These are phyloP conservation scores for Dendrobium catenatum DNA, from an alignment of 106 monocot genomes.

Conservation along the genomic window DNA sequence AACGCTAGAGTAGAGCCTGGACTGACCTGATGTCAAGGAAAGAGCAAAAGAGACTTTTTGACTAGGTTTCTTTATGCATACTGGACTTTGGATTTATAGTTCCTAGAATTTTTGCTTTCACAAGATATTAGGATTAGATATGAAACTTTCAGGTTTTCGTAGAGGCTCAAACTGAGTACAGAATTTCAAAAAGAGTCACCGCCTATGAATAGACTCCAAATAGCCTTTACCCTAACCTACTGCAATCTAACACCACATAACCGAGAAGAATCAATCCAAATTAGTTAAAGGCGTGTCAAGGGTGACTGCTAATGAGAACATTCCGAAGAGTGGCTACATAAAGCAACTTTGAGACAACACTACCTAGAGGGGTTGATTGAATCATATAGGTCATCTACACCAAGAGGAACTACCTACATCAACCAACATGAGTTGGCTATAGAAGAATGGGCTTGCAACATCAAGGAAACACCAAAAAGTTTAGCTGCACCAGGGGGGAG, in stretches of 20 bases:
- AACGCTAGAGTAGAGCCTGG: background rate
- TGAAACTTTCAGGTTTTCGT: background rate
- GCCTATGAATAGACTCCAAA: background rate
- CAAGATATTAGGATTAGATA: background rate
- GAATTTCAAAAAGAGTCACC: background rate
- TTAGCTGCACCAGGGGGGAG: too few species aligned
- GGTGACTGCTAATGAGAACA: background rate
- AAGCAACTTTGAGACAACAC: background rate
- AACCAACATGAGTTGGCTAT: too few species aligned
- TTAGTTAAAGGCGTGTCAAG: background rate
- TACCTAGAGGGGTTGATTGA: too few species aligned
- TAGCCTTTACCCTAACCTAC: background rate
- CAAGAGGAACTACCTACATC: too few species aligned
- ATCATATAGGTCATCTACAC: too few species aligned
- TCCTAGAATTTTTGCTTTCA: background rate
- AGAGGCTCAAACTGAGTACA: background rate
- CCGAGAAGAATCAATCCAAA: background rate
- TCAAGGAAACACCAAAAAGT: too few species aligned
- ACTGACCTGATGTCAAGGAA: background rate
- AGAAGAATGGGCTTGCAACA: too few species aligned
- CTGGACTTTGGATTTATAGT: background rate
- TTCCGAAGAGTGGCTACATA: background rate
- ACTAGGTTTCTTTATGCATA: constrained; percentile 3
- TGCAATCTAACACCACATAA: background rate
- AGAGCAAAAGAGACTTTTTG: background rate